These are phyloP conservation scores for Penicillium salamii DNA, from an alignment of 495 filamentous ascomycete genomes.

Conservation along the genomic window DNA sequence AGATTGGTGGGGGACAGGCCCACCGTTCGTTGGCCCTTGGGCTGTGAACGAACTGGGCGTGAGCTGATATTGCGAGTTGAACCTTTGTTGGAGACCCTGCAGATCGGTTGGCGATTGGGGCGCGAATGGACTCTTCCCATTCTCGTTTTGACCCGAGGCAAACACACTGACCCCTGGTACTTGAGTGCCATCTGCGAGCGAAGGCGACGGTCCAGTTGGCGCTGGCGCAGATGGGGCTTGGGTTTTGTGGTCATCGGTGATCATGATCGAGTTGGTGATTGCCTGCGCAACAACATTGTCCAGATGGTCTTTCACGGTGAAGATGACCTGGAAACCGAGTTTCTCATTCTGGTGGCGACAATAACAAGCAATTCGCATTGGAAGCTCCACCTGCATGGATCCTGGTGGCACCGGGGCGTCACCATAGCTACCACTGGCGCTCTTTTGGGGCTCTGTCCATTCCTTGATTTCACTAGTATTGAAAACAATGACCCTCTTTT, in stretches of 20 bases:
- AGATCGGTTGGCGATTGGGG: slow-evolving; percentile 51
- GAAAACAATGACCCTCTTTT: slow-evolving; percentile 83
- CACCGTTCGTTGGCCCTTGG: slow-evolving; percentile 34
- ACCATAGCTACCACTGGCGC: slow-evolving; percentile 21
- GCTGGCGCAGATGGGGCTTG: slow-evolving; percentile 49
- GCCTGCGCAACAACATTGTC: slow-evolving; percentile 75
- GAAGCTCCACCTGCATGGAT: slow-evolving; percentile 71
- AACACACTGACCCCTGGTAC: slow-evolving; percentile 47
- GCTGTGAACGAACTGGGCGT: slow-evolving; percentile 35
- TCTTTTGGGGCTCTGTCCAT: slow-evolving; percentile 61
- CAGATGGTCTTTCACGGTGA: slow-evolving; percentile 80
- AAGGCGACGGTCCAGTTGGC: slow-evolving; percentile 32
- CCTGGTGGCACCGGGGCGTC: slow-evolving; percentile 52
- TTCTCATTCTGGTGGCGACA: slow-evolving; percentile 93
- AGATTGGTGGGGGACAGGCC: slow-evolving; percentile 52
- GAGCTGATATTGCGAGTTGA: slow-evolving; percentile 44
- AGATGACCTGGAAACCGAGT: slow-evolving; percentile 87
- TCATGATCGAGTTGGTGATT: slow-evolving; percentile 85
- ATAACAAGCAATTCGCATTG: slow-evolving; percentile 97
- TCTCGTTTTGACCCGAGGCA: slow-evolving; percentile 35
- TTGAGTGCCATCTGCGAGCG: slow-evolving; percentile 40
- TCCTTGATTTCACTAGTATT: slow-evolving; percentile 90
- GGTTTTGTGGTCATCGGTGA: slow-evolving; percentile 96
- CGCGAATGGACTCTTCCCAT: slow-evolving; percentile 21
- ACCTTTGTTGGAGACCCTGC: slow-evolving; percentile 49